These are phyloP conservation scores for Phialophora tarda DNA, from an alignment of 2,329 filamentous ascomycete species.

Conservation along the genomic window DNA sequence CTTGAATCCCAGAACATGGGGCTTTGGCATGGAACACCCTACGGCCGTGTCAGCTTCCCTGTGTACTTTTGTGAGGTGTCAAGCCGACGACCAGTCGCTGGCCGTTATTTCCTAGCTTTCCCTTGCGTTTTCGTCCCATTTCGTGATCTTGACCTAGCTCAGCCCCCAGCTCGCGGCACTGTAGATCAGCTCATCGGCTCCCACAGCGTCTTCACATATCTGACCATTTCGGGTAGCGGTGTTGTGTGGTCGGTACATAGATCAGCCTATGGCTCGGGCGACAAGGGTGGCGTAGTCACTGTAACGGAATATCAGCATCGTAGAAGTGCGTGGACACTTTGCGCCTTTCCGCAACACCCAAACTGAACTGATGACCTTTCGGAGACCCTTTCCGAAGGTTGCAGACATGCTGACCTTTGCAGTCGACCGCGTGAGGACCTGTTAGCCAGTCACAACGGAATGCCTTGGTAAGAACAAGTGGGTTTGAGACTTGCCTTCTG, in stretches of 20 bases:
- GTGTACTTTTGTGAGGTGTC: neutral
- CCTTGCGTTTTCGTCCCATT: neutral
- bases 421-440: neutral
- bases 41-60: neutral
- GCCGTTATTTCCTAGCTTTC: conserved; percentile 1
- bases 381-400: neutral
- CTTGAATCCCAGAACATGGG: neutral
- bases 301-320: neutral
- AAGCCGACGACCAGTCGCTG: conserved; percentile 5
- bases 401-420: neutral
- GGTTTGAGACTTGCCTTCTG: neutral
- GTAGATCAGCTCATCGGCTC: neutral
- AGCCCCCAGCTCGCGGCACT: neutral
- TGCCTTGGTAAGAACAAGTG: neutral
- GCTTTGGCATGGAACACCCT: neutral
- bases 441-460: neutral
- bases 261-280: conserved; percentile 2
- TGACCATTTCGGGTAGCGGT: neutral
- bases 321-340: neutral
- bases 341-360: neutral
- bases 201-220: neutral
- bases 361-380: neutral
- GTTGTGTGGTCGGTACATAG: conserved; percentile 4
- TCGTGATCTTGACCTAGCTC: neutral
- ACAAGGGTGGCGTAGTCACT: neutral